Evolutionary conservation across 176 grass and related monocot species (phyloP).

Genomic region (Aegilops longissima): DNA sequence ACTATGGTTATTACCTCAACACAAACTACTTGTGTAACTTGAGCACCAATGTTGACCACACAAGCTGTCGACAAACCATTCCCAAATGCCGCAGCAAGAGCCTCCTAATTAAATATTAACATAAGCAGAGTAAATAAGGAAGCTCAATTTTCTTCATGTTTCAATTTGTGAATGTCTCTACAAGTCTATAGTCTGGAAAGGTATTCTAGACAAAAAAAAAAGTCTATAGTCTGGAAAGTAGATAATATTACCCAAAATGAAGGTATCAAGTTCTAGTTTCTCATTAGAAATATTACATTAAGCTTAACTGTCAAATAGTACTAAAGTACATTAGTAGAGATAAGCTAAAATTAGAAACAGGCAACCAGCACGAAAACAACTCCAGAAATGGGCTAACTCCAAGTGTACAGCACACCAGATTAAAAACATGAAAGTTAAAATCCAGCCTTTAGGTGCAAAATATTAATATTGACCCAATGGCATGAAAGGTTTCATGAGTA

Average conservation of each 20-base stretch:
- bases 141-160: background rate
- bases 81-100: conserved; percentile 91
- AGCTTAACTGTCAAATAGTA: background rate
- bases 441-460: background rate
- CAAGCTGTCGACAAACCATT: conserved; percentile 96
- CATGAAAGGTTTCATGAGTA: conserved; percentile 6
- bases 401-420: background rate
- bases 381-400: background rate
- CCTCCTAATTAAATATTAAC: conserved; percentile 66
- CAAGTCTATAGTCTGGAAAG: background rate
- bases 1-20: conserved; percentile 62
- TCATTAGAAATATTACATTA: background rate
- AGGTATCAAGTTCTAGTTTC: conserved; percentile 9
- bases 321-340: background rate
- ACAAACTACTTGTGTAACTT: conserved; percentile 94
- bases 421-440: background rate
- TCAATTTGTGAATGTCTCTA: background rate
- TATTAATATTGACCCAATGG: background rate
- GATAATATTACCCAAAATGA: conserved; percentile 4
- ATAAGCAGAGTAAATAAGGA: conserved; percentile 26
- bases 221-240: background rate
- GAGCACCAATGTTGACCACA: conserved; percentile 93
- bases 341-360: background rate
- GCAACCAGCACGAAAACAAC: background rate
- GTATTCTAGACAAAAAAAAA: no score